Base-by-base conservation (phyloP, 2,329 filamentous ascomycete species). In the Trichoderma koningiopsis region DNA sequence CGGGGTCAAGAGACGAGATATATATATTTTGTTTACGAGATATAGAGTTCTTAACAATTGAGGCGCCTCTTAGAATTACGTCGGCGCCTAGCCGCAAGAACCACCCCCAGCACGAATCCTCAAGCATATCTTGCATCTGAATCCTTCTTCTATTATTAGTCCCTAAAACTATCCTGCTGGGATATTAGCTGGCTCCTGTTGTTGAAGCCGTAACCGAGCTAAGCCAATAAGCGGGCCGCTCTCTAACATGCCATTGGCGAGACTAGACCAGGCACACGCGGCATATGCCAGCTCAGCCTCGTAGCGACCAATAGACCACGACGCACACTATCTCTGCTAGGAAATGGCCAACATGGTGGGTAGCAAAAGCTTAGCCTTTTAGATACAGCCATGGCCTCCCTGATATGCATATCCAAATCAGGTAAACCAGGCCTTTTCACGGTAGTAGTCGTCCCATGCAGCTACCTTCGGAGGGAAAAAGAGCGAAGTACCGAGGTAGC, bases 261-360 rank as follows among this genome's bases (percentile, higher is more conserved):
- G 37, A 35, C 16, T 5, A 24, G 37, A 47, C 62, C 22, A 35
- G 53, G 63, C 3, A 22, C 27, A 66, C 63, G 63, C 63, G 63
- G 63, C 63, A 66, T 33, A 58, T 16, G 53, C 63, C 63, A 66
- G 2, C 63, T 66, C 53, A 66, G 53, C 63, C 63, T 66, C 63
- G 37, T 33, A 49, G 24, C 53, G 10, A 35, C 53, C 3, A 4
- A 24, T 24, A 27, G 22, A 19, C 27, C 33, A 35, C n/a, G 53
- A 49, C 62, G 53, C 53, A 19, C 37, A 24, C 33, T 35, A 24
- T 13, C 43, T 3, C 6, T 37, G 24, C 14, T n/a, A 27, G 37
- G 27, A 29, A 47, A 61, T n/a, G 6, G 11, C 40, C 24, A n/a
- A 5, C 58, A 24, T 3, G 7, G n/a, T 33, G 10, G 16, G 13